Conservation (phyloP, 257 asterid species). For the Ilex asprella region DNA sequence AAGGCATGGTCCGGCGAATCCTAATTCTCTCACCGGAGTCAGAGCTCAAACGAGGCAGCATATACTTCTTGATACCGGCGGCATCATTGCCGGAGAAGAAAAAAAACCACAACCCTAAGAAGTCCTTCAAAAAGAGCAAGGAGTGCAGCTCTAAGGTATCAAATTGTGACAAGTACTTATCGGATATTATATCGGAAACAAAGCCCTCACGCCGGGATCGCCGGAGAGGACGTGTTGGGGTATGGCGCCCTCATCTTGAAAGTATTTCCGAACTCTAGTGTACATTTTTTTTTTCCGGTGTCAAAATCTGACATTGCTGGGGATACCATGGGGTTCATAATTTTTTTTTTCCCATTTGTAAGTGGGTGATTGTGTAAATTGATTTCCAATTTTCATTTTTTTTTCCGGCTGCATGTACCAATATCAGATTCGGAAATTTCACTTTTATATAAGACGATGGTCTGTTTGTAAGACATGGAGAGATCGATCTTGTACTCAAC, state of each 20-base stretch:
- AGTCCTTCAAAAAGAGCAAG: constrained; percentile 26
- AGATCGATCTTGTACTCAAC: no score
- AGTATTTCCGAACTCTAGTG: constrained; percentile 48
- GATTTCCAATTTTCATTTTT: constrained; percentile 5
- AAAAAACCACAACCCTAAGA: constrained; percentile 25
- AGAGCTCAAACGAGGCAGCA: constrained; percentile 87
- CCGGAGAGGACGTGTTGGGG: constrained; percentile 35
- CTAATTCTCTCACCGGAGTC: constrained; percentile 62
- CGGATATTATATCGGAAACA: constrained; percentile 22
- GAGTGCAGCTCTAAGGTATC: background rate
- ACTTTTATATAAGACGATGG: no score
- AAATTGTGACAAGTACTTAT: background rate
- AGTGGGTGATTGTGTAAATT: constrained; percentile 36
- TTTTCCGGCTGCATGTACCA: constrained; percentile 33
- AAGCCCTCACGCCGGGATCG: constrained; percentile 29
- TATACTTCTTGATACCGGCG: constrained; percentile 81
- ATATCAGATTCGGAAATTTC: constrained; percentile 27
- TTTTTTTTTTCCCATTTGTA: constrained; percentile 3
- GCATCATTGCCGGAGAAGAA: constrained; percentile 52
- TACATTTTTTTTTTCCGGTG: background rate
- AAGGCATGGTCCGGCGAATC: constrained; percentile 53
- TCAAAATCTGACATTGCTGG: no score
- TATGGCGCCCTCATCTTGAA: constrained; percentile 63
- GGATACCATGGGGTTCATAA: background rate
- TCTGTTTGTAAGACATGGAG: constrained; percentile 5